phyloP scores from a whole-genome alignment of 2,329 filamentous ascomycete genomes.

The Hypoxylon sp. region DNA sequence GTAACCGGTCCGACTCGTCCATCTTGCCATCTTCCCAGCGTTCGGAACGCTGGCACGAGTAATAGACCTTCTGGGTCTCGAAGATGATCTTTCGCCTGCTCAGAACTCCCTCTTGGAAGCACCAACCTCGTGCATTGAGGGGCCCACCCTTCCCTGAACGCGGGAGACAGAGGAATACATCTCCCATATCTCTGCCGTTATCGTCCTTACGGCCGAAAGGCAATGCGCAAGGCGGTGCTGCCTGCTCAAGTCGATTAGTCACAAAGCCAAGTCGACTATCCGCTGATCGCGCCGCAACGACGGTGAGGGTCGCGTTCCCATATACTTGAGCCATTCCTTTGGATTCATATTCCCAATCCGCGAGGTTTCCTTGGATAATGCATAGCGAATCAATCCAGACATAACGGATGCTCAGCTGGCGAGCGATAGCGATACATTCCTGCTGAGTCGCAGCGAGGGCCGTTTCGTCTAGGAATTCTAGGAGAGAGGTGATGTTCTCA shows the following conservation, averaged over 20 bases:
- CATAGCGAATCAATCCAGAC: constrained; percentile 44
- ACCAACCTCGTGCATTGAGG: constrained; percentile 42
- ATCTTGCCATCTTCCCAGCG: constrained; percentile 38
- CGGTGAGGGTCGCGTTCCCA: constrained; percentile 37
- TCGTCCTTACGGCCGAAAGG: constrained; percentile 21
- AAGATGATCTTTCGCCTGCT: constrained; percentile 42
- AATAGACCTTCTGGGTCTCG: constrained; percentile 36
- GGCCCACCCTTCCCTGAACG: constrained; percentile 24
- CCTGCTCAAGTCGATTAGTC: constrained; percentile 19
- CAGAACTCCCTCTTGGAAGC: constrained; percentile 46
- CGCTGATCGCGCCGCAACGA: constrained; percentile 38
- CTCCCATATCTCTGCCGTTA: constrained; percentile 15
- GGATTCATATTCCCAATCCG: constrained; percentile 38
- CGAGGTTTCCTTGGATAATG: constrained; percentile 39
- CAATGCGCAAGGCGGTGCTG: constrained; percentile 29
- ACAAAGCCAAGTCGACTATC: constrained; percentile 41
- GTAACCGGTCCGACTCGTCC: constrained; percentile 22
- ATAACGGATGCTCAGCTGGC: constrained; percentile 41
- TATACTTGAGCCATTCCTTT: constrained; percentile 39
- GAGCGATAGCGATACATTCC: constrained; percentile 35
- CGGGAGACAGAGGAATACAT: constrained; percentile 32
- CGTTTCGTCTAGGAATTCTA: constrained; percentile 37
- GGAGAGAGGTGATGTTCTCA: constrained; percentile 31
- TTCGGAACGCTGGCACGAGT: constrained; percentile 36
- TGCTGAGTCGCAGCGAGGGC: constrained; percentile 36